phyloP scores from a whole-genome alignment of 2,329 filamentous ascomycete species.

The Fusarium temperatum region DNA sequence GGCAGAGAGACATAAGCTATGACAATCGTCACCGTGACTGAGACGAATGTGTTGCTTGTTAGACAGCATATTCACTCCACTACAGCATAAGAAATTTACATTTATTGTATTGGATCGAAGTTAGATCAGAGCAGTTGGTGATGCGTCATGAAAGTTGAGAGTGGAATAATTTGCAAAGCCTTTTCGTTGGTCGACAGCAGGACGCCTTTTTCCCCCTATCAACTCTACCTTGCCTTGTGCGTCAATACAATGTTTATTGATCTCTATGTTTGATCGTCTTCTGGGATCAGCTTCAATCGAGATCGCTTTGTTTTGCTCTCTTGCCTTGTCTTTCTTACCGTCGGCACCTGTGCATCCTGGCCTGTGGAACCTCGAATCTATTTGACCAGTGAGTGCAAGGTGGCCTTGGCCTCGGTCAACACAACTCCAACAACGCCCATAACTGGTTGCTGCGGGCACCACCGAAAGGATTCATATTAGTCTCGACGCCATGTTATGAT shows the following conservation, averaged over 20 bases:
- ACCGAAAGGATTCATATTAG: constrained; percentile 7
- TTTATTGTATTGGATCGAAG: neutral
- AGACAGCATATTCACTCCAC: neutral
- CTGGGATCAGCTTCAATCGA: constrained; percentile 15
- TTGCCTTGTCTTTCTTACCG: constrained; percentile 11
- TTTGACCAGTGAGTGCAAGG: constrained; percentile 21
- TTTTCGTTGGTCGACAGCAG: neutral
- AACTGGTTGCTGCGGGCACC: constrained; percentile 1
- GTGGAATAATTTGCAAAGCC: constrained; percentile 22
- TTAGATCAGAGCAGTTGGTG: neutral
- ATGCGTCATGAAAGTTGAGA: neutral
- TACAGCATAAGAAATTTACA: neutral
- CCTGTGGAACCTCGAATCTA: constrained; percentile 26
- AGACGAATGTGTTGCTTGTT: neutral
- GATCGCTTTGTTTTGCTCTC: constrained; percentile 11
- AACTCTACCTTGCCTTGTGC: neutral
- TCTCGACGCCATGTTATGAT: constrained; percentile 20
- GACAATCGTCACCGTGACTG: neutral
- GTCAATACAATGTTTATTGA: neutral
- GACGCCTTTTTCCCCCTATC: neutral
- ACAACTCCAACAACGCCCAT: constrained; percentile 1
- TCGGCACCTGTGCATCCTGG: constrained; percentile 6
- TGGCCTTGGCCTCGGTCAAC: constrained; percentile 27
- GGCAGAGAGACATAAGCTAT: constrained; percentile 1
- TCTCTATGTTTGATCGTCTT: constrained; percentile 27